Percentiles rank a stretch among this genome's conserved stretches.
Conservation (phyloP, 805 yeast species). For the Millerozyma miso region DNA sequence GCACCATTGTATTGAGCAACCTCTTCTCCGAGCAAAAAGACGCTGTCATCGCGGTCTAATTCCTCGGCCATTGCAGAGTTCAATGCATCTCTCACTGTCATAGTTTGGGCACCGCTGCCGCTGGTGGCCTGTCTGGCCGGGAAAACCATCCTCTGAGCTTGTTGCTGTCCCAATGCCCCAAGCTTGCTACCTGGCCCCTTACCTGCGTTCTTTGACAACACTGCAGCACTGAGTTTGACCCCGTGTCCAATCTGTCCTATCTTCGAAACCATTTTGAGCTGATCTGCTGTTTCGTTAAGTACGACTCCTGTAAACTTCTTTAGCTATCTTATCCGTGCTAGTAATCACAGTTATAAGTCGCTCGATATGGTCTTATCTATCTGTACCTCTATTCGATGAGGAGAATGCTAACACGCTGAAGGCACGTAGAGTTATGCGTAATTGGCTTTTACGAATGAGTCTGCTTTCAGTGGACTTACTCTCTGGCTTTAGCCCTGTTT, state of each 20-base stretch:
- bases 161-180: constrained; percentile 29
- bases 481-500: not conserved
- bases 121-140: constrained; percentile 41
- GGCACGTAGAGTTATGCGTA: no score
- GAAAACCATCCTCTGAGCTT: constrained; percentile 31
- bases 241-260: constrained; percentile 40
- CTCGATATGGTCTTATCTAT: not conserved
- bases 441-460: no score
- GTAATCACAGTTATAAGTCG: not conserved
- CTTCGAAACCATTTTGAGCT: constrained; percentile 18
- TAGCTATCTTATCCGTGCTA: not conserved
- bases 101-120: constrained; percentile 48
- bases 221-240: constrained; percentile 37
- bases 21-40: constrained; percentile 97
- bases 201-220: constrained; percentile 20
- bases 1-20: constrained; percentile 99
- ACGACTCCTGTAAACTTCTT: not conserved
- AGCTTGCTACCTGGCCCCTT: constrained; percentile 16
- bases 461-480: no score
- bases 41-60: constrained; percentile 90
- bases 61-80: constrained; percentile 96
- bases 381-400: not conserved
- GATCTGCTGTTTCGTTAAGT: not conserved
- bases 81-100: constrained; percentile 96
- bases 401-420: not conserved